Base-by-base conservation (phyloP, 257 asterid genomes). In the Solanum chiquidenum region DNA sequence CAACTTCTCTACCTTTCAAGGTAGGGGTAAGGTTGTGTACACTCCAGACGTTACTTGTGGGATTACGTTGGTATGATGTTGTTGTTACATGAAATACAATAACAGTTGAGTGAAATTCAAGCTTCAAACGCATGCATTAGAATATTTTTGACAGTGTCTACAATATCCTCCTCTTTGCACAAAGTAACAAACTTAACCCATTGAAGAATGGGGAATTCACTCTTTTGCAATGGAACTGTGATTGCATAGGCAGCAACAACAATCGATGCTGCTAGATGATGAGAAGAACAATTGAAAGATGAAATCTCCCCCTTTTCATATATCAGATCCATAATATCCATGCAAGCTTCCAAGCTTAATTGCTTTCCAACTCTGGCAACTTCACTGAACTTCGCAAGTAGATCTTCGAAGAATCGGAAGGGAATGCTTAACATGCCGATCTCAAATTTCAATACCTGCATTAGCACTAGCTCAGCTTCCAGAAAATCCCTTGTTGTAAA, bases 161-260 rank as follows among this genome's bases (percentile, higher is more conserved):
- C 49, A 73, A 90, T 74, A 58, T 92, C 91, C 88, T 88, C 92
- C 88, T 92, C 93, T 82, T 86, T 90, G 91, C 66, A 79, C 27
- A 66, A 79, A 9, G 85, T 79, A 2, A 79, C 92, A 91, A 71
- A 88, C 94, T 91, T 93, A 94, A 96, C 98, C 99, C 98, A 95
- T 35, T 94, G 95, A 76, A 96, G 94, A 92, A 95, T 86, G 23
- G 99, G 99, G 87, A 96, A 95, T 88, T 96, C 99, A 94, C 94
- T 94, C 90, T 46, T 90, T n/a, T 92, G 97, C 20, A 76, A 75
- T 25, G 98, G 98, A 87, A 95, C 96, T 25, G 98, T 88, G 86
- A 93, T 90, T 83, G 92, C 90, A 90, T 95, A 96, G 8, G 95
- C 92, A 87, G 92, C 96, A 88, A 94, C 95, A 96, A 95, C 86